phyloP scores from a whole-genome alignment of 2,329 filamentous ascomycete genomes.

The Chaetomium sp. region DNA sequence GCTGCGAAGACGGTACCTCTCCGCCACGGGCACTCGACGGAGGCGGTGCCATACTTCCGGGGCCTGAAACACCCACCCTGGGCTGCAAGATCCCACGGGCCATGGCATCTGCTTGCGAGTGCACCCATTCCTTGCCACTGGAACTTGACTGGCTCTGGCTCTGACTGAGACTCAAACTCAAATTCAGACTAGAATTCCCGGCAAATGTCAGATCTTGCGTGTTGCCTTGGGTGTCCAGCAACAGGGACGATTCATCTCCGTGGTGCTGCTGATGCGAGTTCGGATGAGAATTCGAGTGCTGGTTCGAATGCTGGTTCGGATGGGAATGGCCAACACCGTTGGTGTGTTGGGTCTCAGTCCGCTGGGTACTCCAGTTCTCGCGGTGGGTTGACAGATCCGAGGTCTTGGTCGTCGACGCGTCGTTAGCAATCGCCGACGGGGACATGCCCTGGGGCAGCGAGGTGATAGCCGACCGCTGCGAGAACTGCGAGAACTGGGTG shows the following conservation, averaged over 20 bases:
- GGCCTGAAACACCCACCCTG: conserved; percentile 7
- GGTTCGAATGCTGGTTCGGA: too few relatives aligned
- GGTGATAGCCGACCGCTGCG: conserved; percentile 57
- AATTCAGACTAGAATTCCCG: conserved; percentile 21
- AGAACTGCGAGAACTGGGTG: conserved; percentile 49
- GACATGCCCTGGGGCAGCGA: conserved; percentile 52
- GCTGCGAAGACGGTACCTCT: conserved; percentile 30
- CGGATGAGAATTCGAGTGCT: too few relatives aligned
- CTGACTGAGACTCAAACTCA: conserved; percentile 14
- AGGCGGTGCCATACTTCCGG: conserved; percentile 8
- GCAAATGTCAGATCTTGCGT: conserved; percentile 35
- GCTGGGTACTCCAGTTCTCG: conserved; percentile 63
- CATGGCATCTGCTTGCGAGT: conserved; percentile 53
- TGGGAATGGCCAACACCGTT: conserved; percentile 49
- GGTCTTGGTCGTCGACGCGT: conserved; percentile 90
- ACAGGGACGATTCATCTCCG: conserved; percentile 41
- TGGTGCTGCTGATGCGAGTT: conserved; percentile 22
- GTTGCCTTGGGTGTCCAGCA: conserved; percentile 46
- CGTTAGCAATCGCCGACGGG: conserved; percentile 61
- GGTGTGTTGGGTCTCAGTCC: conserved; percentile 61
- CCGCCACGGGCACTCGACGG: background rate
- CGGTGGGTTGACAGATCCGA: conserved; percentile 59
- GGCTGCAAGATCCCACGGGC: conserved; percentile 28
- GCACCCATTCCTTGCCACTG: conserved; percentile 49
- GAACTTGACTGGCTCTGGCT: conserved; percentile 40